A percentile compares a stretch with the other conserved stretches of the same genome.
phyloP scores from a whole-genome alignment of 331 rosid genomes.

The Telfairia occidentalis region DNA sequence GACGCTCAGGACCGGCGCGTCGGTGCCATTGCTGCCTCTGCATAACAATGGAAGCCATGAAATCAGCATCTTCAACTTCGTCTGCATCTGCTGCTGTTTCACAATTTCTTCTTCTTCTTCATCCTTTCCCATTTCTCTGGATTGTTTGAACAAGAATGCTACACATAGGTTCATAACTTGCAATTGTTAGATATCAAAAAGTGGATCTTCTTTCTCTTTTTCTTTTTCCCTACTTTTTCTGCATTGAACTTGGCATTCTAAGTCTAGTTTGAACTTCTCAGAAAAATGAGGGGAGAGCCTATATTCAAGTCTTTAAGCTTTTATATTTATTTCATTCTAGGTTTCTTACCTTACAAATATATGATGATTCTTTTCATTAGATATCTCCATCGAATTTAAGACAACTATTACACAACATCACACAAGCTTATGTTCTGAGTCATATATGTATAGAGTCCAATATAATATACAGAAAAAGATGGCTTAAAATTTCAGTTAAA shows the following conservation, averaged over 20 bases:
- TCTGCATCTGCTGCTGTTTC: conserved; percentile 21
- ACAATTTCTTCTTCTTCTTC: conserved; percentile 18
- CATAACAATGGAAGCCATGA: conserved; percentile 76
- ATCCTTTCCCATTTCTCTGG: conserved; percentile 29
- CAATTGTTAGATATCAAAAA: not conserved
- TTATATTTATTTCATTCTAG: not conserved
- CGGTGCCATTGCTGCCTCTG: conserved; percentile 53
- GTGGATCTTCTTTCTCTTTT: too few relatives aligned
- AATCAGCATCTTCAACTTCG: conserved; percentile 44
- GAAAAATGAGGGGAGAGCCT: too few relatives aligned
- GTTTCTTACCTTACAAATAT: not conserved
- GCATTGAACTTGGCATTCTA: not conserved
- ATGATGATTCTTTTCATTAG: not conserved
- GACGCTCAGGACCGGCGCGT: conserved; percentile 40
- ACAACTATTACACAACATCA: not conserved
- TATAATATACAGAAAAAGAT: not conserved
- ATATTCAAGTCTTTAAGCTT: not conserved
- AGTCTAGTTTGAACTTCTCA: not conserved
- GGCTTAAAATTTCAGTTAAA: not conserved
- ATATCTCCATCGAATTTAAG: not conserved
- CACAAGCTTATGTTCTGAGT: not conserved
- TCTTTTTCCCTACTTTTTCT: not conserved
- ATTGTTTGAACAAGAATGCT: conserved; percentile 62
- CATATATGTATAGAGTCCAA: not conserved
- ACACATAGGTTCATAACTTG: not conserved